phyloP scores from a whole-genome alignment of 192 early-diverging fungal species.

The Coemansia sp. region DNA sequence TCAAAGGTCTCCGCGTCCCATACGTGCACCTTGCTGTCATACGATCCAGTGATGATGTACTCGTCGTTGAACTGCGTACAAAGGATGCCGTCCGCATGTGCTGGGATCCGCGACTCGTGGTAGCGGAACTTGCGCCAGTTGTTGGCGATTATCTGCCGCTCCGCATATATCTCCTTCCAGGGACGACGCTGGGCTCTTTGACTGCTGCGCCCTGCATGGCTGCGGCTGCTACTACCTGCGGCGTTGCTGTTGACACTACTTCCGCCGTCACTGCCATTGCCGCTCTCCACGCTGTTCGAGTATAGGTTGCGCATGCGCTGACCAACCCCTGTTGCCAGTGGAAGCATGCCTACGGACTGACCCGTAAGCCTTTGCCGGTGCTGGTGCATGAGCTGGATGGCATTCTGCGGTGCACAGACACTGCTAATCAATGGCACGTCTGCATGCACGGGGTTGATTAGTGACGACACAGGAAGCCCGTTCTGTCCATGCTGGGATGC shows the following conservation, averaged over 20 bases:
- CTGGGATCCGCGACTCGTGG: conserved; percentile 60
- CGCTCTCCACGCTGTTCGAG: conserved; percentile 4
- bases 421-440: conserved; percentile 46
- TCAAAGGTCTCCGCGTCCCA: conserved; percentile 90
- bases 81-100: conserved; percentile 90
- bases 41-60: conserved; percentile 83
- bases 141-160: conserved; percentile 85
- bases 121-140: conserved; percentile 91
- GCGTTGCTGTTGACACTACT: conserved; percentile 12
- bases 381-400: conserved; percentile 33
- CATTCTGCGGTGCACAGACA: conserved; percentile 45
- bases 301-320: conserved; percentile 1
- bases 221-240: neutral
- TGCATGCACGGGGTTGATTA: conserved; percentile 37
- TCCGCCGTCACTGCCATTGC: conserved; percentile 45
- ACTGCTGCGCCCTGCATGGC: neutral
- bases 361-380: neutral
- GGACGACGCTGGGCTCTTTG: conserved; percentile 56
- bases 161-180: conserved; percentile 96
- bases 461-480: conserved; percentile 47
- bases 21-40: conserved; percentile 82
- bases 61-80: conserved; percentile 86
- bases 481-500: neutral
- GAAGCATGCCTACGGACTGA: neutral
- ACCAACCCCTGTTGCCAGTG: neutral